phyloP scores from a whole-genome alignment of 1,284 basidiomycete genomes.

The Cryptococcus sp. region DNA sequence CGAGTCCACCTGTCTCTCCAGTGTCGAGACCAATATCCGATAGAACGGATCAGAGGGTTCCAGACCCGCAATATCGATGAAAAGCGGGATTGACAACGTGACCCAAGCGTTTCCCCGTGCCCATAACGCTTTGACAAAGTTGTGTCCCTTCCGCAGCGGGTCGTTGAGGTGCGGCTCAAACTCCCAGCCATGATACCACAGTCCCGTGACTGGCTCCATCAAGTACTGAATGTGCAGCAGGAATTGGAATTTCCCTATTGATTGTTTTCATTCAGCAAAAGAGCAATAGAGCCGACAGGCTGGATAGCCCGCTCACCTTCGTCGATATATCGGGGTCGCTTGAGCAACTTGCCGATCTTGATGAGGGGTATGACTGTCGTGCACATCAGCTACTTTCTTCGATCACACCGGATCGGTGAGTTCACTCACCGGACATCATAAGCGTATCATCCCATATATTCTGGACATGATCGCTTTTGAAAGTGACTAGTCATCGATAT shows the following conservation, averaged over 20 bases:
- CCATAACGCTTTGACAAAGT: constrained; percentile 62
- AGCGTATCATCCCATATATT: constrained; percentile 66
- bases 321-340: constrained; percentile 60
- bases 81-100: constrained; percentile 64
- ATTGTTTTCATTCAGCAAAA: constrained; percentile 35
- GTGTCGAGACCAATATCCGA: constrained; percentile 57
- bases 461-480: constrained; percentile 58
- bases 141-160: constrained; percentile 26
- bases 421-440: constrained; percentile 51
- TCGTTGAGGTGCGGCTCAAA: constrained; percentile 22
- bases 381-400: constrained; percentile 51
- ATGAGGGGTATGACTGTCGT: constrained; percentile 60
- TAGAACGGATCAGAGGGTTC: constrained; percentile 57
- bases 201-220: constrained; percentile 32
- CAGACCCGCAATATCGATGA: constrained; percentile 57
- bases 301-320: constrained; percentile 61
- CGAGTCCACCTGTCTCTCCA: constrained; percentile 61
- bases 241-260: constrained; percentile 38
- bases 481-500: constrained; percentile 51
- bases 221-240: constrained; percentile 40
- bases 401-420: constrained; percentile 34
- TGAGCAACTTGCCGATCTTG: constrained; percentile 62
- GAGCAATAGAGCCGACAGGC: constrained; percentile 31
- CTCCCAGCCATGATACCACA: constrained; percentile 53
- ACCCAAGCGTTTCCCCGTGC: constrained; percentile 67